Conservation (phyloP, 1,284 basidiomycete genomes). For the Leccinum pachyderme region DNA sequence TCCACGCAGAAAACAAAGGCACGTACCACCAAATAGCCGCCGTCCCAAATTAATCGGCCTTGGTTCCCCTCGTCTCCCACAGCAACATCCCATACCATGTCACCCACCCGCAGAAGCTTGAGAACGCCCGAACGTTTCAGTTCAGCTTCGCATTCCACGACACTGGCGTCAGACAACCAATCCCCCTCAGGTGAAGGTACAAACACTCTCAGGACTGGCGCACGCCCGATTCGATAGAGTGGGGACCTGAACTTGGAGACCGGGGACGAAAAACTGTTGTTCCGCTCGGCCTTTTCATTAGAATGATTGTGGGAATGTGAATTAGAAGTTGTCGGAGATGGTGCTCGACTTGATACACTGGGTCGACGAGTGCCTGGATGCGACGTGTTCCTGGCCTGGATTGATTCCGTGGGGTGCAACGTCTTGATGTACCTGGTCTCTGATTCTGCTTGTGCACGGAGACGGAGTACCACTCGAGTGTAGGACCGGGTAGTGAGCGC, state of each 20-base stretch:
- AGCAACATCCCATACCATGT: slow-evolving; percentile 80
- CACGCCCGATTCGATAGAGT: slow-evolving; percentile 62
- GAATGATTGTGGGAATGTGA: slow-evolving; percentile 42
- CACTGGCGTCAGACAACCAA: slow-evolving; percentile 76
- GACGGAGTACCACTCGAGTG: slow-evolving; percentile 68
- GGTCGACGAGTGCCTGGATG: slow-evolving; percentile 20
- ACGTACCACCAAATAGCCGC: slow-evolving; percentile 71
- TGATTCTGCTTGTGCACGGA: slow-evolving; percentile 70
- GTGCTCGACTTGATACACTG: slow-evolving; percentile 53
- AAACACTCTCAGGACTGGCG: slow-evolving; percentile 73
- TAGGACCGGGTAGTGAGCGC: slow-evolving; percentile 65
- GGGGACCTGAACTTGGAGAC: slow-evolving; percentile 56
- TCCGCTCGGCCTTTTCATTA: slow-evolving; percentile 20
- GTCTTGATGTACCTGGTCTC: slow-evolving; percentile 34
- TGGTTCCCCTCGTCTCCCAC: slow-evolving; percentile 80
- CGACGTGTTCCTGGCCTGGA: neutral
- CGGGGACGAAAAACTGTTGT: slow-evolving; percentile 12
- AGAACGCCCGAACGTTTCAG: slow-evolving; percentile 56
- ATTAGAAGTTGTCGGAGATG: slow-evolving; percentile 57
- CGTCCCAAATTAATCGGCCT: slow-evolving; percentile 79
- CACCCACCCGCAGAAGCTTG: slow-evolving; percentile 63
- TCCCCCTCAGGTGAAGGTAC: slow-evolving; percentile 79
- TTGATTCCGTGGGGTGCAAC: slow-evolving; percentile 8
- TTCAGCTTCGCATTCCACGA: slow-evolving; percentile 77
- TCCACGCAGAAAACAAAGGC: slow-evolving; percentile 2